Percentiles rank a stretch among this genome's conserved stretches.
Conservation (phyloP, 2,329 filamentous ascomycete genomes). For the Colletotrichum lini region DNA sequence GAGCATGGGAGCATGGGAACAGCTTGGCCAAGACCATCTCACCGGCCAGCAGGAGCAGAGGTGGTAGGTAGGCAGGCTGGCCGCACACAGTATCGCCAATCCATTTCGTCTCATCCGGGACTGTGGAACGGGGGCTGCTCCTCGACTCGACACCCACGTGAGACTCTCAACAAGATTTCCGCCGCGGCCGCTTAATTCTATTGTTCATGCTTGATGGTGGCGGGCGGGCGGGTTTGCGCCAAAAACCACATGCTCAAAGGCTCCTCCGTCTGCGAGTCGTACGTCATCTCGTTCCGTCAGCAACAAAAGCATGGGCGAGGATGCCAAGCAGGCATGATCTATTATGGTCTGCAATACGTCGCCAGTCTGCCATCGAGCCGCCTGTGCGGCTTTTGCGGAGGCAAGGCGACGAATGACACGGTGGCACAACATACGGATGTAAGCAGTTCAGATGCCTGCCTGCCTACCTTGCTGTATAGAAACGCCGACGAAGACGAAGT, state of each 20-base stretch:
- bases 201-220: conserved; percentile 32
- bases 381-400: neutral
- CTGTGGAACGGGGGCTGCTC: conserved; percentile 36
- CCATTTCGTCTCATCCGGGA: conserved; percentile 30
- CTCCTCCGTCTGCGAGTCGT: conserved; percentile 29
- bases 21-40: conserved; percentile 37
- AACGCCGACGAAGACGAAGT: neutral
- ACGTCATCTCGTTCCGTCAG: conserved; percentile 40
- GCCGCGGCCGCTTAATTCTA: conserved; percentile 25
- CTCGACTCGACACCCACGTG: conserved; percentile 32
- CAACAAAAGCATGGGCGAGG: conserved; percentile 15
- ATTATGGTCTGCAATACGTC: conserved; percentile 20
- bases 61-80: conserved; percentile 2
- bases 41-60: conserved; percentile 13
- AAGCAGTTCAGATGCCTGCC: conserved; percentile 16
- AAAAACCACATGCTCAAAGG: conserved; percentile 24
- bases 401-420: neutral
- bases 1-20: conserved; percentile 38
- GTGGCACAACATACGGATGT: conserved; percentile 2
- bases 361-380: neutral
- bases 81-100: conserved; percentile 33
- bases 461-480: neutral
- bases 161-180: conserved; percentile 40
- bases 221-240: conserved; percentile 33
- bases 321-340: conserved; percentile 40